Evolutionary conservation across 179 eudicot genomes (phyloP), one percentile per base, ranked within the genome.

Genomic region (Vitellaria paradoxa): DNA sequence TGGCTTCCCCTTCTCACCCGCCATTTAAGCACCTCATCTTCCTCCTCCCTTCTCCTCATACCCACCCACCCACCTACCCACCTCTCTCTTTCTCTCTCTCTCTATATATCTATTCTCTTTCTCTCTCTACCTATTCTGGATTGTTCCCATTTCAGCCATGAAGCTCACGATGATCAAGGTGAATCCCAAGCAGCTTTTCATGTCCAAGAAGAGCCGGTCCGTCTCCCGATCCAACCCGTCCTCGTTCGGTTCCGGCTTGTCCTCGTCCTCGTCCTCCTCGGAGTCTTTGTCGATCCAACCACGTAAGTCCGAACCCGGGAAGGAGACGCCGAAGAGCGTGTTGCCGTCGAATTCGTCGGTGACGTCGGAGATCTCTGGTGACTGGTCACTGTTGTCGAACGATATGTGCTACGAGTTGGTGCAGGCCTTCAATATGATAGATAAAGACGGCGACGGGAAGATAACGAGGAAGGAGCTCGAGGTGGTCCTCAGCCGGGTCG

Each of bases 391-490:
- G 5, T 57, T 47, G 6, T 45, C 79, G 17, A 23, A 59, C n/a
- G 60, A 55, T 10, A 8, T 72, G 5, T 68, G 55, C 71, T 57
- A 10, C 53, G 88, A 87, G 2, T 55, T 83, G 21, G 76, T 70
- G 0, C 83, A 82, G 49, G 95, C 92, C 1, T 93, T 92, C 65
- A 80, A 87, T 42, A 72, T 93, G 84, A 90, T 93, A 17, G 98
- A 93, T 81, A 76, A 72, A 4, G 94, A 93, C 81, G 93, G 93
- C 0, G 95, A 92, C 79, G 98, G 98, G 0, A 93, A 89, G 63
- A 87, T 93, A 24, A 76, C 81, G 37, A 77, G 69, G 8, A 73
- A 73, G 37, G 93, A 93, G 68, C 88, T 93, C 0, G 87, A 80
- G 71, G 37, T 73, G 1, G 42, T 91, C 13, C 75, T 93, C 55